Evolutionary conservation across 1,139 yeast species (phyloP).

Genomic region (Debaryomycetaceae sp.): DNA sequence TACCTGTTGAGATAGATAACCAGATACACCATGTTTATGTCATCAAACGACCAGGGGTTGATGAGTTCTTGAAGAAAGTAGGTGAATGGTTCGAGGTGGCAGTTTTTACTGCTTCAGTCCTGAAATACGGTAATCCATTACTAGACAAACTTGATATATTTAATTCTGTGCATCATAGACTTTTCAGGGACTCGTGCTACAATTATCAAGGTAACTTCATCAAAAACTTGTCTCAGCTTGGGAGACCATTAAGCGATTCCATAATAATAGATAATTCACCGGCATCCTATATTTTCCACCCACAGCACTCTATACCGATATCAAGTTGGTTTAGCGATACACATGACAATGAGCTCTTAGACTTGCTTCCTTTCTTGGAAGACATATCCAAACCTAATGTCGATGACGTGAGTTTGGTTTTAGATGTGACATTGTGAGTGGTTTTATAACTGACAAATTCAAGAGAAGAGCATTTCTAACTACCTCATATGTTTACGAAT

Average conservation of each 20-base stretch:
- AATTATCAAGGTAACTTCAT: constrained; percentile 85
- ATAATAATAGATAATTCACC: constrained; percentile 97
- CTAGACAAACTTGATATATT: constrained; percentile 79
- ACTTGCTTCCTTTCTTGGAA: constrained; percentile 84
- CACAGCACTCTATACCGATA: constrained; percentile 97
- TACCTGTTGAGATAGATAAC: constrained; percentile 80
- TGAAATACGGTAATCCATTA: constrained; percentile 93
- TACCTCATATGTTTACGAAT: no score
- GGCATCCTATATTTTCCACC: constrained; percentile 94
- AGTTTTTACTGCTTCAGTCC: constrained; percentile 93
- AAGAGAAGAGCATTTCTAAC: no score
- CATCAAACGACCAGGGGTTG: constrained; percentile 96
- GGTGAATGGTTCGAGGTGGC: constrained; percentile 92
- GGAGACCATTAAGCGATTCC: constrained; percentile 81
- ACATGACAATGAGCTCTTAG: constrained; percentile 92
- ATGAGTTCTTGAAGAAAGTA: constrained; percentile 78
- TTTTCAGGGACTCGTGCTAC: constrained; percentile 74
- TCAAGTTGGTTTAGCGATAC: constrained; percentile 98
- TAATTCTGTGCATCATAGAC: constrained; percentile 79
- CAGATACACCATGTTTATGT: constrained; percentile 94
- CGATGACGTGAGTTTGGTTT: constrained; percentile 77
- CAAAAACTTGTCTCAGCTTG: constrained; percentile 88
- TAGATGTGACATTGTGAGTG: constrained; percentile 58
- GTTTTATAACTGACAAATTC: no score
- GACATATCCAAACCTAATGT: constrained; percentile 71